Evolutionary conservation across 306 rosid genomes (phyloP).

Genomic region (Trifolium subterraneum): DNA sequence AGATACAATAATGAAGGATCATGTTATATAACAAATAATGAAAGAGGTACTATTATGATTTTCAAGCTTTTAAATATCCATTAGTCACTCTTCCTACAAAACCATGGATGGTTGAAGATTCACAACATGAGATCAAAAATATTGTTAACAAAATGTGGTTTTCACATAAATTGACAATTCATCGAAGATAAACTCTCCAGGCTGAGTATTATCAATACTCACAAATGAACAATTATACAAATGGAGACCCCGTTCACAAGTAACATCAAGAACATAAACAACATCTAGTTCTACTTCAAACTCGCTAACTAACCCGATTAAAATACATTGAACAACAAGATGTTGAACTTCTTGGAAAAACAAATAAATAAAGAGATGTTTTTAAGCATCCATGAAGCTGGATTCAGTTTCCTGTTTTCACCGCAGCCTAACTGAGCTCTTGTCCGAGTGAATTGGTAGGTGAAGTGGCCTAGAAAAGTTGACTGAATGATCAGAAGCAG

Average conservation of each 20-base stretch:
- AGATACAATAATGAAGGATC: conserved; percentile 3
- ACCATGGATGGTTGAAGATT: neutral
- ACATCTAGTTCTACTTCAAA: conserved; percentile 34
- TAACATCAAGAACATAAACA: conserved; percentile 44
- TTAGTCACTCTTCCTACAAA: neutral
- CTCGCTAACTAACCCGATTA: conserved; percentile 35
- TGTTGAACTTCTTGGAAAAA: conserved; percentile 63
- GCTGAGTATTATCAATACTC: conserved; percentile 8
- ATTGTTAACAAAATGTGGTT: conserved; percentile 12
- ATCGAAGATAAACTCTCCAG: neutral
- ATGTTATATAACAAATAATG: neutral
- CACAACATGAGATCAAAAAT: conserved; percentile 6
- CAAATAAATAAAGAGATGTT: conserved; percentile 38
- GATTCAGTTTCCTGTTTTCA: conserved; percentile 11
- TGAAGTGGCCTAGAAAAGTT: conserved; percentile 70
- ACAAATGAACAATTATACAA: conserved; percentile 43
- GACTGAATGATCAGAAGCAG: conserved; percentile 71
- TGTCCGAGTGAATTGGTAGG: conserved; percentile 56
- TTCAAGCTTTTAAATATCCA: conserved; percentile 18
- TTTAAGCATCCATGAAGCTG: conserved; percentile 35
- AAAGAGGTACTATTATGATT: neutral
- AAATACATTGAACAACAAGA: conserved; percentile 65
- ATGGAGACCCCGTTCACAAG: conserved; percentile 33
- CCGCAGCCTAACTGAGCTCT: conserved; percentile 54
- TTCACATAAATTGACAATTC: conserved; percentile 25